A percentile compares a stretch with the other conserved stretches of the same genome.
Evolutionary conservation across 352 stramenopile species (phyloP).

Genomic region (Lagenidium giganteum): DNA sequence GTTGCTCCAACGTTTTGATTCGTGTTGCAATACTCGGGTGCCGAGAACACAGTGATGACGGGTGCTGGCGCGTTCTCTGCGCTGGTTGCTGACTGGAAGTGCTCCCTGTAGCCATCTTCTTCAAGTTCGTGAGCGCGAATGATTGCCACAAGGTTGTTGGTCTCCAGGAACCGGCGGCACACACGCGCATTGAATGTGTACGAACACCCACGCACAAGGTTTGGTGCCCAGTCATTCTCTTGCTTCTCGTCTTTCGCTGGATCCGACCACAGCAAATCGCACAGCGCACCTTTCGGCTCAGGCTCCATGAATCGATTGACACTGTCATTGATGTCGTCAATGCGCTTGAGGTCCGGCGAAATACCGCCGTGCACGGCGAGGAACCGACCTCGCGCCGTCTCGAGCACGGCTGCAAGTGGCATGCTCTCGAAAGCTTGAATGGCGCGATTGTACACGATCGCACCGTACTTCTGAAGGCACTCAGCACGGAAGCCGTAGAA

Average conservation of each 20-base stretch:
- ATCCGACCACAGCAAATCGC: slow-evolving; percentile 98
- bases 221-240: slow-evolving; percentile 45
- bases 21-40: slow-evolving; percentile 83
- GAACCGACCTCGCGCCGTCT: slow-evolving; percentile 50
- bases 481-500: slow-evolving; percentile 99
- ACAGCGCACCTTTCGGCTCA: slow-evolving; percentile 86
- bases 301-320: slow-evolving; percentile 70
- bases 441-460: slow-evolving; percentile 59
- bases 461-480: slow-evolving; percentile 79
- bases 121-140: slow-evolving; percentile 67
- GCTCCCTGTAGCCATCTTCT: slow-evolving; percentile 58
- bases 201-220: slow-evolving; percentile 56
- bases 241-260: slow-evolving; percentile 85
- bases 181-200: slow-evolving; percentile 61
- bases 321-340: slow-evolving; percentile 59
- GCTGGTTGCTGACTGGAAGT: too few relatives aligned
- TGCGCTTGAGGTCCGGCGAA: slow-evolving; percentile 45
- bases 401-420: slow-evolving; percentile 48
- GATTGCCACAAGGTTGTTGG: slow-evolving; percentile 53
- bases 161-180: slow-evolving; percentile 52
- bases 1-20: slow-evolving; percentile 80
- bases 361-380: slow-evolving; percentile 56
- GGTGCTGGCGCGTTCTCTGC: slow-evolving; percentile 22
- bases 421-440: slow-evolving; percentile 75
- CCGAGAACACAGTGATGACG: slow-evolving; percentile 79